A percentile compares a stretch with the other conserved stretches of the same genome.
phyloP scores from a whole-genome alignment of 2,329 filamentous ascomycete species.

The Ophiognomonia clavigignenti-juglandacearum region DNA sequence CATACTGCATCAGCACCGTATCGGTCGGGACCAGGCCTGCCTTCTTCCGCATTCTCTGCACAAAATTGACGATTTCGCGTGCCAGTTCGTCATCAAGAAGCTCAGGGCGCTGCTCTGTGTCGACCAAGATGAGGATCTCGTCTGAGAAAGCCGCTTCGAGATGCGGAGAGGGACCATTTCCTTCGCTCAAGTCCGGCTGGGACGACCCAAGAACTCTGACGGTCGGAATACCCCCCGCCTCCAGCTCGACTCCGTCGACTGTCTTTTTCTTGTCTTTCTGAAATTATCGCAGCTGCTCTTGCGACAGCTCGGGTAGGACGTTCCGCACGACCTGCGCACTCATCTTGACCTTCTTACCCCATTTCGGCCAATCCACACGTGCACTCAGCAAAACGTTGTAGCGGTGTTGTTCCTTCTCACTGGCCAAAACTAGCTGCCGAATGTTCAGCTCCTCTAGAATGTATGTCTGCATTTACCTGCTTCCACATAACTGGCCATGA shows the following conservation, averaged over 20 bases:
- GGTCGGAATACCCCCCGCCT: constrained; percentile 76
- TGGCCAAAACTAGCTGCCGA: no score
- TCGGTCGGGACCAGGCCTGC: constrained; percentile 86
- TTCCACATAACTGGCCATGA: no score
- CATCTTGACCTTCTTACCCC: no score
- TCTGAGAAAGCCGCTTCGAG: constrained; percentile 55
- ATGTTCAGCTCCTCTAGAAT: no score
- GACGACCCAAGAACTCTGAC: constrained; percentile 61
- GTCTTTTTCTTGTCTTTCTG: constrained; percentile 68
- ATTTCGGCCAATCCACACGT: no score
- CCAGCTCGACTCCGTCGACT: constrained; percentile 80
- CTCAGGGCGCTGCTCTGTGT: constrained; percentile 71
- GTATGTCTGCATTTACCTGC: no score
- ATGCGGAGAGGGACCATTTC: neutral
- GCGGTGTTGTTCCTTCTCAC: no score
- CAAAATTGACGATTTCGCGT: constrained; percentile 86
- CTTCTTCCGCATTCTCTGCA: constrained; percentile 90
- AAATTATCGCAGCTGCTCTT: constrained; percentile 75
- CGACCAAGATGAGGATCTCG: constrained; percentile 83
- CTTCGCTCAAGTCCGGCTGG: constrained; percentile 48
- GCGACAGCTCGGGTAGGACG: no score
- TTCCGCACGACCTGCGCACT: no score
- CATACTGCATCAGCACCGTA: constrained; percentile 92
- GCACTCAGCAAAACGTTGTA: no score
- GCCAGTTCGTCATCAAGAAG: constrained; percentile 83